Evolutionary conservation across 257 asterid species (phyloP).

Genomic region (Nicotiana tabacum): DNA sequence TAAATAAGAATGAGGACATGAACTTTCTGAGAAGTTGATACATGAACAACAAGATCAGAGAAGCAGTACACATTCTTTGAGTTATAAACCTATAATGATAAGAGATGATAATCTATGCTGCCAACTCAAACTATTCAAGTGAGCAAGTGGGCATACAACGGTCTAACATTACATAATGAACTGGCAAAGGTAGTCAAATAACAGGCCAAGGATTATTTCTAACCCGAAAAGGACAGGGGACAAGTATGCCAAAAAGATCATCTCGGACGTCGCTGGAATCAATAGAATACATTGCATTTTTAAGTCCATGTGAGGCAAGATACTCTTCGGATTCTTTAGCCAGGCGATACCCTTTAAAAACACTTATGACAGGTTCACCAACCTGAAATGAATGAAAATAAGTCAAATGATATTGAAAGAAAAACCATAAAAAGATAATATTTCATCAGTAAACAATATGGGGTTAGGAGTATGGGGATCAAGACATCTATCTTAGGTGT

Average conservation of each 20-base stretch:
- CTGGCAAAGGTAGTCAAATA: neutral
- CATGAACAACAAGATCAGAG: neutral
- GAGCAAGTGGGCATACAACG: neutral
- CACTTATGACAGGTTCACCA: constrained; percentile 52
- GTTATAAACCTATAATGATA: neutral
- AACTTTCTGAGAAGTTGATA: neutral
- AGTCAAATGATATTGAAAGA: neutral
- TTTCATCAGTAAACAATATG: neutral
- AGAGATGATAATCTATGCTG: neutral
- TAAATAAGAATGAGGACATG: neutral
- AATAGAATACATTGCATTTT: constrained; percentile 59
- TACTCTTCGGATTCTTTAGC: constrained; percentile 69
- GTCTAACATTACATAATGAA: neutral
- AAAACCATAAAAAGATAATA: neutral
- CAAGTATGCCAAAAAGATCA: constrained; percentile 72
- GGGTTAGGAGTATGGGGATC: neutral
- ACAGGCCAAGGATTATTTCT: constrained; percentile 19
- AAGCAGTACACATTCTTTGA: neutral
- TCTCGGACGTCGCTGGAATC: constrained; percentile 49
- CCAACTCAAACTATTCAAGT: neutral
- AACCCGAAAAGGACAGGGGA: constrained; percentile 77
- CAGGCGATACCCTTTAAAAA: constrained; percentile 70
- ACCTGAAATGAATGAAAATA: constrained; percentile 28
- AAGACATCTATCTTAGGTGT: neutral
- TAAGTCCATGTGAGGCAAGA: constrained; percentile 73